phyloP scores from a whole-genome alignment of 2,329 filamentous ascomycete genomes.

The Fusarium longipes region DNA sequence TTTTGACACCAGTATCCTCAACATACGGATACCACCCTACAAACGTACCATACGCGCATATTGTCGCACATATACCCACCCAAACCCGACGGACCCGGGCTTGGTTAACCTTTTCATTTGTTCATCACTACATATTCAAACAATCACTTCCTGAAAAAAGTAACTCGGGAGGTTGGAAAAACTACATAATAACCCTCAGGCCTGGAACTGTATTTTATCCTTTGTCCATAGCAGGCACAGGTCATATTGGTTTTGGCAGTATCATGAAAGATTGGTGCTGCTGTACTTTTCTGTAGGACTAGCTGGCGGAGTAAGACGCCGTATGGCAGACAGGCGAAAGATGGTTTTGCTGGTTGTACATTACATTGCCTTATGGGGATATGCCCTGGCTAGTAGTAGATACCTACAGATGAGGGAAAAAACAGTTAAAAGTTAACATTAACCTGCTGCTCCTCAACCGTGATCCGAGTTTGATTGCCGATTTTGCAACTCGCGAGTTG shows the following conservation, averaged over 20 bases:
- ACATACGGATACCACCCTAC: conserved; percentile 38
- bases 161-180: conserved; percentile 35
- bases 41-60: conserved; percentile 37
- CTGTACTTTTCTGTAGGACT: conserved; percentile 45
- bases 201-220: conserved; percentile 34
- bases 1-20: conserved; percentile 45
- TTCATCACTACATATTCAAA: conserved; percentile 42
- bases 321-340: conserved; percentile 33
- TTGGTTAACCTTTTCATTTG: conserved; percentile 39
- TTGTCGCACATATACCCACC: conserved; percentile 46
- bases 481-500: neutral
- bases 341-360: conserved; percentile 44
- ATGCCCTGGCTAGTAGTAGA: conserved; percentile 41
- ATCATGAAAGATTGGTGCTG: conserved; percentile 41
- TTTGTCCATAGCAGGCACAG: conserved; percentile 29
- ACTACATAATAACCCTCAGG: conserved; percentile 40
- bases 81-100: conserved; percentile 28
- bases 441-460: conserved; percentile 1
- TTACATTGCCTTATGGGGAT: conserved; percentile 28
- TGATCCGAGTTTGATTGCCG: neutral
- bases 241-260: conserved; percentile 39
- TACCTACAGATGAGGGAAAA: conserved; percentile 47
- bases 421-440: conserved; percentile 46
- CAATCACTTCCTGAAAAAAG: conserved; percentile 22
- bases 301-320: conserved; percentile 37